Evolutionary conservation across 495 filamentous ascomycete genomes (phyloP).

Genomic region (Talaromyces trachyspermus): DNA sequence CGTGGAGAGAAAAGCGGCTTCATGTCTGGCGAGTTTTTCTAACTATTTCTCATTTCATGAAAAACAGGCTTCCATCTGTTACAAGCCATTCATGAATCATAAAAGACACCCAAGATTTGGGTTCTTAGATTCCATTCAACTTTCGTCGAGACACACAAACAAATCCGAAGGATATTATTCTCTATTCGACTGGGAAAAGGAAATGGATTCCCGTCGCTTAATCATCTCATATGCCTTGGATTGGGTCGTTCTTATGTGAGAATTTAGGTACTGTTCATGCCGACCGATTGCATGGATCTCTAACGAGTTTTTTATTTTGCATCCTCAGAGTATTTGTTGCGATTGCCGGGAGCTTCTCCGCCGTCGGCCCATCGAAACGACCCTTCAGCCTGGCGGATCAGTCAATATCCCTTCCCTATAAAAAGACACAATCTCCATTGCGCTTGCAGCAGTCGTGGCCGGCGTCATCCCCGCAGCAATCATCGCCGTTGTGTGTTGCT

Average conservation of each 20-base stretch:
- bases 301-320: background rate
- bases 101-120: background rate
- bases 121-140: background rate
- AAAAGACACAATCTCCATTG: background rate
- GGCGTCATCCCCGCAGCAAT: background rate
- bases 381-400: background rate
- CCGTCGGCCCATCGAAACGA: background rate
- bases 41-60: background rate
- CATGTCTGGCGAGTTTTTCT: background rate
- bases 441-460: background rate
- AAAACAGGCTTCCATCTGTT: background rate
- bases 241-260: background rate
- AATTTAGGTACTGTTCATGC: background rate
- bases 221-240: constrained; percentile 1
- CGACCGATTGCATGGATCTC: background rate
- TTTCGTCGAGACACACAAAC: background rate
- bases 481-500: background rate
- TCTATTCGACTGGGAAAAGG: background rate
- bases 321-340: background rate
- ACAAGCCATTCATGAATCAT: background rate
- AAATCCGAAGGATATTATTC: background rate
- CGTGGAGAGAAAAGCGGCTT: background rate
- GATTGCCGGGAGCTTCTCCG: background rate
- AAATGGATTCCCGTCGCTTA: background rate
- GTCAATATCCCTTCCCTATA: background rate